phyloP scores from a whole-genome alignment of 78 protist genomes.

The Guillardia theta region DNA sequence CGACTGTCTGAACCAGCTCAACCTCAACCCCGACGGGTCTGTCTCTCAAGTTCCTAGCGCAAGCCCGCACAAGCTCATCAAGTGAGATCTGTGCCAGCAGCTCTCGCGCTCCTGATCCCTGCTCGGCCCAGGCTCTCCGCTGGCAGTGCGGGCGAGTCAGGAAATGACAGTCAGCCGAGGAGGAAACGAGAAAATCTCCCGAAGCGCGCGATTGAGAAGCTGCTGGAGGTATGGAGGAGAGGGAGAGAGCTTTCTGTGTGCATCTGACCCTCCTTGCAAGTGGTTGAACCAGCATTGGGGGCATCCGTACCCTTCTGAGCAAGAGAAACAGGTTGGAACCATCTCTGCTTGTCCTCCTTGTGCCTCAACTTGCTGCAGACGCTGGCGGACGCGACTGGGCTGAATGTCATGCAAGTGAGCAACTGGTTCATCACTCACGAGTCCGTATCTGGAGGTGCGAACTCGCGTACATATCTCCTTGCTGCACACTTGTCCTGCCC shows the following conservation, averaged over 20 bases:
- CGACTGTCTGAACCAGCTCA: neutral
- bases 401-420: neutral
- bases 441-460: too few relatives aligned
- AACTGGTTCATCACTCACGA: neutral
- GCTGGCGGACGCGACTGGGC: neutral
- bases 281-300: neutral
- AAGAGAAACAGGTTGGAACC: neutral
- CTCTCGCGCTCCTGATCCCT: too few relatives aligned
- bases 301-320: neutral
- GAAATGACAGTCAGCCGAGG: neutral
- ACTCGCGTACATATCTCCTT: too few relatives aligned
- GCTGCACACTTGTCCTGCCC: too few relatives aligned
- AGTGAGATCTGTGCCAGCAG: too few relatives aligned
- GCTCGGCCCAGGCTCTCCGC: too few relatives aligned
- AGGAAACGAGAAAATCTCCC: neutral
- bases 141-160: neutral
- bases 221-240: neutral
- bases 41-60: neutral
- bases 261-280: neutral
- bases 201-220: neutral
- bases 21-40: neutral
- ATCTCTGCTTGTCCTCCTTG: neutral
- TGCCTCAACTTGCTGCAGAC: neutral
- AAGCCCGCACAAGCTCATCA: too few relatives aligned
- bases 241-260: too few relatives aligned